Evolutionary conservation across 352 stramenopile species (phyloP).

Genomic region (Phytophthora foliorum): DNA sequence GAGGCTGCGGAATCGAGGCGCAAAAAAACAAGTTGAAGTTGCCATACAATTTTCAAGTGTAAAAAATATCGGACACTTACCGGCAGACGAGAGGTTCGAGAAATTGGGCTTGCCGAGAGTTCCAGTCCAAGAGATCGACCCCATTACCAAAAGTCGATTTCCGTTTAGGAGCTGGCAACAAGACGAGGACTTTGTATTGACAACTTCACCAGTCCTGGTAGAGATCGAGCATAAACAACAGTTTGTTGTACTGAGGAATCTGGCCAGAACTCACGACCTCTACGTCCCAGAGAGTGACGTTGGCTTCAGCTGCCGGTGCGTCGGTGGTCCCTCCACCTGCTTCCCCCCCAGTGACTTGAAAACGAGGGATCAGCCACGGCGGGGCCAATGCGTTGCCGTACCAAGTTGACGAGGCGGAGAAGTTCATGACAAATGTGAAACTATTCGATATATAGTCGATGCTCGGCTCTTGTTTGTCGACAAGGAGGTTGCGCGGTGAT

Average conservation of each 20-base stretch:
- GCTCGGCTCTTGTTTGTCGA: neutral
- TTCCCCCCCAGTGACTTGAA: neutral
- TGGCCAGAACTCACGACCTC: slow-evolving; percentile 1
- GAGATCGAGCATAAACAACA: slow-evolving; percentile 12
- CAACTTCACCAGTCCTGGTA: too few relatives aligned
- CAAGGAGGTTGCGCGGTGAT: too few relatives aligned
- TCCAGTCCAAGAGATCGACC: too few relatives aligned
- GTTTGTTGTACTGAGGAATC: slow-evolving; percentile 17
- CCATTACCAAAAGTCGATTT: too few relatives aligned
- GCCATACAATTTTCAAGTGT: too few relatives aligned
- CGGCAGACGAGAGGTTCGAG: too few relatives aligned
- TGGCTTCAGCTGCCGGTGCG: slow-evolving; percentile 6
- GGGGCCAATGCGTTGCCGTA: neutral
- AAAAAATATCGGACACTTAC: too few relatives aligned
- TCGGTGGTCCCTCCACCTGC: slow-evolving; percentile 3
- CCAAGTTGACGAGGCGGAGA: neutral
- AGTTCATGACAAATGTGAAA: neutral
- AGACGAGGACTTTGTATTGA: too few relatives aligned
- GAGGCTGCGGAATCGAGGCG: too few relatives aligned
- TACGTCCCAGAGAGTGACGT: slow-evolving; percentile 20
- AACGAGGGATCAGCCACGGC: slow-evolving; percentile 16
- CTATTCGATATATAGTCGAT: neutral
- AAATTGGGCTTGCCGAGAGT: too few relatives aligned
- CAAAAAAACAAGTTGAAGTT: too few relatives aligned
- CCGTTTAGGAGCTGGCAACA: too few relatives aligned